Evolutionary conservation across 2,329 filamentous ascomycete species (phyloP).

Genomic region (Fusarium veterinarium): DNA sequence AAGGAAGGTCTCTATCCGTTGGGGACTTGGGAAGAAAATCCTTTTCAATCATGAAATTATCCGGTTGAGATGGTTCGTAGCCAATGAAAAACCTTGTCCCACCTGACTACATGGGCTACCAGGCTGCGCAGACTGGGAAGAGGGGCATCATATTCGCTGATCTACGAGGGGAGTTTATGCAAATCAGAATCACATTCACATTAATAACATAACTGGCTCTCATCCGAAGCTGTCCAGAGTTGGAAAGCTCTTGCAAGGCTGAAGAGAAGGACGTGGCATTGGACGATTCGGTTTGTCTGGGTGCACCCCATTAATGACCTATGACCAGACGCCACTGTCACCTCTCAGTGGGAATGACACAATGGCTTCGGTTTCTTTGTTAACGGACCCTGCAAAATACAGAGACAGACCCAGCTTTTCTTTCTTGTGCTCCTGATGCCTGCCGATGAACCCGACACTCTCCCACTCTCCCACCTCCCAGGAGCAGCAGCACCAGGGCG

Average conservation of each 20-base stretch:
- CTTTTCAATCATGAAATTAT: slow-evolving; percentile 22
- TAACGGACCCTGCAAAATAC: slow-evolving; percentile 22
- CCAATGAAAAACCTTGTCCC: slow-evolving; percentile 17
- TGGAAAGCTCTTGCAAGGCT: slow-evolving; percentile 40
- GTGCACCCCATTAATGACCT: slow-evolving; percentile 30
- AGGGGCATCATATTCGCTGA: slow-evolving; percentile 11
- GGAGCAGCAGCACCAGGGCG: slow-evolving; percentile 22
- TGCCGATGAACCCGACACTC: slow-evolving; percentile 30
- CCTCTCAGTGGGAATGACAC: slow-evolving; percentile 38
- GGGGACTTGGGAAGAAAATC: slow-evolving; percentile 14
- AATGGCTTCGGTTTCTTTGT: slow-evolving; percentile 34
- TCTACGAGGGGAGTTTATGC: slow-evolving; percentile 17
- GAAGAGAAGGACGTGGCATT: slow-evolving; percentile 39
- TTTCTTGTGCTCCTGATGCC: slow-evolving; percentile 27
- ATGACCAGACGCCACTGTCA: slow-evolving; percentile 44
- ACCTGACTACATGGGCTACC: not conserved
- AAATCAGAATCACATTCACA: slow-evolving; percentile 29
- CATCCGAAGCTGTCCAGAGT: slow-evolving; percentile 17
- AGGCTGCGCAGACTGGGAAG: slow-evolving; percentile 2
- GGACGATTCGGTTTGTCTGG: slow-evolving; percentile 36
- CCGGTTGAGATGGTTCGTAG: slow-evolving; percentile 4
- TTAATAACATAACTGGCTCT: slow-evolving; percentile 15
- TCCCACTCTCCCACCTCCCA: slow-evolving; percentile 11
- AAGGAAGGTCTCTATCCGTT: slow-evolving; percentile 7
- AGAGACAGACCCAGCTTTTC: slow-evolving; percentile 29